Evolutionary conservation across 2,329 filamentous ascomycete species (phyloP), one percentile per base, ranked within the genome.

Genomic region (Curvularia hawaiiensis): DNA sequence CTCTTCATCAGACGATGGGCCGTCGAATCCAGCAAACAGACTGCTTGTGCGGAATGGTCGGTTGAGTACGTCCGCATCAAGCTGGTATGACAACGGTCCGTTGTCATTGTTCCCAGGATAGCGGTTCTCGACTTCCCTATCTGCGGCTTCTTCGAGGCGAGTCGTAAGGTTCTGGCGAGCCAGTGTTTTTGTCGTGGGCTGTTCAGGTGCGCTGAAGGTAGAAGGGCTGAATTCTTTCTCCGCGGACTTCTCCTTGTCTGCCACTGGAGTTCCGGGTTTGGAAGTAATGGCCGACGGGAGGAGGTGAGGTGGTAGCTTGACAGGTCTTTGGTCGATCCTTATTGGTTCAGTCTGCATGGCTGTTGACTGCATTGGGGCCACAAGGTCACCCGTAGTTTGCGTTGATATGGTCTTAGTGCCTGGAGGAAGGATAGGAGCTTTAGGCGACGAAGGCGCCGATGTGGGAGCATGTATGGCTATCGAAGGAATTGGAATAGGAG

Each of bases 341-440:
- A 98, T 97, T 58, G 91, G 90, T 66, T 98, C 93, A 0, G 95
- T 99, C 79, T 99, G 95, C 56, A 93, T 83, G 2, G 84, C 86
- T 45, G 78, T 82, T 54, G 83, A 88, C 40, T 78, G 79, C 64
- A 81, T 80, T 18, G 79, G 74, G 26, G 76, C 72, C 10, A 80
- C 67, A 35, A 80, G 69, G 11, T 82, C 75, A 48, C 87, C 79
- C 38, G 83, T 83, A 26, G 92, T 92, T 76, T 99, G 95, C 68
- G 90, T 94, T 18, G 87, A 88, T 62, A 90, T 87, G 75, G 92
- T 92, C 74, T 92, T 97, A 7, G 86, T 89, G 60, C 87, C 87
- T 55, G 93, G 88, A 52, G 92, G 92, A 30, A 96, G 88, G 53
- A 96, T 85, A 50, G 89, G 88, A 64, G 89, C 86, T 47, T 84